Base-by-base conservation (phyloP, 345 rosid species). In the Eucalyptus cloeziana region DNA sequence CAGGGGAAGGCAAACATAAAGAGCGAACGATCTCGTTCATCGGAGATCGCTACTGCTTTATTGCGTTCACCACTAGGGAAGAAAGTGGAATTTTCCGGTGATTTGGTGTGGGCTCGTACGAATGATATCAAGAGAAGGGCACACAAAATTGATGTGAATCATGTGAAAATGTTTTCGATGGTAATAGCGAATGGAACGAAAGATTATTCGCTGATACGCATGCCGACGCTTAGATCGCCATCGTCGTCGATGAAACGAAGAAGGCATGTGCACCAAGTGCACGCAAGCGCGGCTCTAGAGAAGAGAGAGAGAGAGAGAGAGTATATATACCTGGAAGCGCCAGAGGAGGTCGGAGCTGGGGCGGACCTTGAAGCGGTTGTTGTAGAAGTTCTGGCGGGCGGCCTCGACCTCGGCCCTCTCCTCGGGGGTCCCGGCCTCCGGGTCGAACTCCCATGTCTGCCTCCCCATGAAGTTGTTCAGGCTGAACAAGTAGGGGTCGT, bases 371-470 rank as follows among this genome's bases (percentile, higher is more conserved):
- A 86, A 90, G 25, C 91, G 88, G 88, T 90, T 90, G 27, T 90
- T 8, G 85, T 86, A 90, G 86, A 88, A 90, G 89, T 90, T 86
- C 64, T 64, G 88, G n/a, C 91, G 90, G 52, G 91, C 90, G 16
- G 86, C 90, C 88, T 90, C 90, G 47, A 90, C 87, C 88, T 90
- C 88, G 9, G 91, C 91, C 40, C 91, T 49, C 87, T 90, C 91
- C 88, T 90, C 90, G 8, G 90, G 91, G 4, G 91, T 90, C 27
- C 91, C 91, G 13, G 87, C 89, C 25, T 90, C 90, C 1, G 90
- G 91, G 49, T 90, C 91, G 60, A 88, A 90, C 89, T 90, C 91
- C 91, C 91, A 90, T 90, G 19, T 90, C 85, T 90, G 91, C 52
- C 91, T 80, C 45, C 91, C 91, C 43, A 62, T 58, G 69, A 86